Conservation (phyloP, 202 grass and related monocot genomes). For the Dendrocalamus latiflorus region DNA sequence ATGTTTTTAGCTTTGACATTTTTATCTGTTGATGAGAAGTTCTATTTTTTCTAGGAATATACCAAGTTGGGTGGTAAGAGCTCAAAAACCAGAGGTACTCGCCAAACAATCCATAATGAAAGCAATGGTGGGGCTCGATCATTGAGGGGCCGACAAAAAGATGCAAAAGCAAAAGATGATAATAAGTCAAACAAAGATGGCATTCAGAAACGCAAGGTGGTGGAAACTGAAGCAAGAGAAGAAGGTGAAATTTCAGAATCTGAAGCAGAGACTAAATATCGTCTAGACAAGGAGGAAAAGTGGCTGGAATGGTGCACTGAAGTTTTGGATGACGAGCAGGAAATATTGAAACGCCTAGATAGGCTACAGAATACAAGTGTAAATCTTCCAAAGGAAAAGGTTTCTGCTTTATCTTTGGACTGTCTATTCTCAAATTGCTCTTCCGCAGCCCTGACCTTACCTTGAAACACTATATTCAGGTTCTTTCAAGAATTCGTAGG, state of each 20-base stretch:
- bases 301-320: slow-evolving; percentile 99
- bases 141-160: slow-evolving; percentile 51
- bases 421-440: slow-evolving; percentile 5
- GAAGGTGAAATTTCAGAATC: slow-evolving; percentile 99
- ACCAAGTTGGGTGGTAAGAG: slow-evolving; percentile 60
- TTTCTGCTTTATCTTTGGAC: slow-evolving; percentile 30
- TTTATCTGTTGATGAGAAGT: slow-evolving; percentile 16
- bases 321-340: slow-evolving; percentile 86
- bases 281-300: slow-evolving; percentile 90
- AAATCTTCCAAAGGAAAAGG: slow-evolving; percentile 98
- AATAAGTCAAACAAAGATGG: slow-evolving; percentile 53
- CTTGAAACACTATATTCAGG: slow-evolving; percentile 52
- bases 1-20: background rate
- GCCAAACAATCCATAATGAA: slow-evolving; percentile 52
- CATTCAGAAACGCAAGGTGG: slow-evolving; percentile 55
- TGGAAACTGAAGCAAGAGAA: slow-evolving; percentile 87
- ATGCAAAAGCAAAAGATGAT: slow-evolving; percentile 51
- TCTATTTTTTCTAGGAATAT: slow-evolving; percentile 74
- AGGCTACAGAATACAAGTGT: slow-evolving; percentile 95
- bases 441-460: background rate
- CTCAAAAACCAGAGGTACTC: slow-evolving; percentile 52
- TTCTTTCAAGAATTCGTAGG: slow-evolving; percentile 94
- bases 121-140: slow-evolving; percentile 40
- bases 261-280: slow-evolving; percentile 73
- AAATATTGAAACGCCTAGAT: slow-evolving; percentile 84